phyloP scores from a whole-genome alignment of 2,329 filamentous ascomycete genomes.

The Fusarium sp. region DNA sequence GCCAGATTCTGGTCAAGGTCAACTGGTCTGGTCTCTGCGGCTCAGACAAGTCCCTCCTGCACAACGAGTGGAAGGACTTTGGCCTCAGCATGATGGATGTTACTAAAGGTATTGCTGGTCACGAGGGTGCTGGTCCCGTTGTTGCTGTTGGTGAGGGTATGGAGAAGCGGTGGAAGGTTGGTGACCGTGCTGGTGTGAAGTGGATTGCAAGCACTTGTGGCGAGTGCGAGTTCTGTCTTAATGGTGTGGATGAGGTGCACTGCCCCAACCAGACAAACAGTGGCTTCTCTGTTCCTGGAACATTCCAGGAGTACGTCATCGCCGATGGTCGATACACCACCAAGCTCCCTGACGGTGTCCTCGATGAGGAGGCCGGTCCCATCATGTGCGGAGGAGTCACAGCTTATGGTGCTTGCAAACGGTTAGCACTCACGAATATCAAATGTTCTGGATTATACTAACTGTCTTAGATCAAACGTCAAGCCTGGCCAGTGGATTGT shows the following conservation, averaged over 20 bases:
- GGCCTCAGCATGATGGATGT: slow-evolving; percentile 34
- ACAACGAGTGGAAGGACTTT: slow-evolving; percentile 39
- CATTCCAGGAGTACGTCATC: slow-evolving; percentile 88
- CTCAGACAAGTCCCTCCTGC: slow-evolving; percentile 40
- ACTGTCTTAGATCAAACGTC: slow-evolving; percentile 59
- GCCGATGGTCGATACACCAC: slow-evolving; percentile 83
- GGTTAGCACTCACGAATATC: slow-evolving; percentile 46
- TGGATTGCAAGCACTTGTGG: slow-evolving; percentile 89
- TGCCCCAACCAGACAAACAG: slow-evolving; percentile 76
- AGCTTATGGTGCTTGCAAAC: slow-evolving; percentile 84
- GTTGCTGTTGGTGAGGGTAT: slow-evolving; percentile 81
- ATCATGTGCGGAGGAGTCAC: slow-evolving; percentile 83
- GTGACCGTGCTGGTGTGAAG: slow-evolving; percentile 84
- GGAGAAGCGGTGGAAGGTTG: slow-evolving; percentile 71
- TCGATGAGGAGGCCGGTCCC: slow-evolving; percentile 77
- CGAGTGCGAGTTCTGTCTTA: slow-evolving; percentile 79
- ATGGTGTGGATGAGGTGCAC: slow-evolving; percentile 75
- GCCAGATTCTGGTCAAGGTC: slow-evolving; percentile 40
- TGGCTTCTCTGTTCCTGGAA: slow-evolving; percentile 86
- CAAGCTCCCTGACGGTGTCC: slow-evolving; percentile 73
- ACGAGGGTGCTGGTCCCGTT: slow-evolving; percentile 77
- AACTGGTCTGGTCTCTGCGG: slow-evolving; percentile 40
- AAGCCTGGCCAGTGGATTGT: slow-evolving; percentile 77
- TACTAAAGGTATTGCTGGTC: slow-evolving; percentile 66
- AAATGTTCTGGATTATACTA: rapidly evolving